These are phyloP conservation scores for Cotoneaster glaucophyllus DNA, from an alignment of 306 rosid species.

Conservation along the genomic window DNA sequence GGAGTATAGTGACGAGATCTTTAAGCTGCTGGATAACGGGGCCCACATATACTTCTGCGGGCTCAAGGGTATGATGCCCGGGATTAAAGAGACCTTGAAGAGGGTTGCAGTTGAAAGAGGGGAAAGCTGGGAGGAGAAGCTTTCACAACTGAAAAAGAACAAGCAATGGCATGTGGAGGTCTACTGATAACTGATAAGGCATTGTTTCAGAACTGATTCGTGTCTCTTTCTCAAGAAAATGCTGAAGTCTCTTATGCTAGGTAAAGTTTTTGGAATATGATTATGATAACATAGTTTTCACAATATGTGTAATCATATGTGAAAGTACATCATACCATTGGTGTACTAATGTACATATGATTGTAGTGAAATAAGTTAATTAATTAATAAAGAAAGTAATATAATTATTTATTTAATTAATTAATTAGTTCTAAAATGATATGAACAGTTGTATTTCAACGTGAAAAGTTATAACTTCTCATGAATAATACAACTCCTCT, in stretches of 20 bases:
- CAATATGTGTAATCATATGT: too few species aligned
- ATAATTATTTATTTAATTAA: too few species aligned
- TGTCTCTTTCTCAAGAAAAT: neutral
- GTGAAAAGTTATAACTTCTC: too few species aligned
- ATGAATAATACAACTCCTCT: too few species aligned
- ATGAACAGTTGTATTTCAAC: too few species aligned
- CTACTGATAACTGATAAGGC: conserved; percentile 60
- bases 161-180: conserved; percentile 99
- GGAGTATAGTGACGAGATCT: conserved; percentile 85
- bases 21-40: conserved; percentile 69
- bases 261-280: neutral
- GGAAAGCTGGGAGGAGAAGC: conserved; percentile 90
- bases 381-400: too few species aligned
- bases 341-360: too few species aligned
- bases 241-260: neutral
- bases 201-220: neutral
- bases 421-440: too few species aligned
- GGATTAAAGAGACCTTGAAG: conserved; percentile 89
- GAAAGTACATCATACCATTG: too few species aligned
- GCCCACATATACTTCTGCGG: conserved; percentile 99
- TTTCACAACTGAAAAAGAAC: conserved; percentile 84
- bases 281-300: too few species aligned
- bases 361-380: too few species aligned
- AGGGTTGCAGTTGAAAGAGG: conserved; percentile 83
- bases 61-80: conserved; percentile 98